Evolutionary conservation across 495 filamentous ascomycete genomes (phyloP), one percentile per base, ranked within the genome.

Genomic region (Penicillium goetzii): DNA sequence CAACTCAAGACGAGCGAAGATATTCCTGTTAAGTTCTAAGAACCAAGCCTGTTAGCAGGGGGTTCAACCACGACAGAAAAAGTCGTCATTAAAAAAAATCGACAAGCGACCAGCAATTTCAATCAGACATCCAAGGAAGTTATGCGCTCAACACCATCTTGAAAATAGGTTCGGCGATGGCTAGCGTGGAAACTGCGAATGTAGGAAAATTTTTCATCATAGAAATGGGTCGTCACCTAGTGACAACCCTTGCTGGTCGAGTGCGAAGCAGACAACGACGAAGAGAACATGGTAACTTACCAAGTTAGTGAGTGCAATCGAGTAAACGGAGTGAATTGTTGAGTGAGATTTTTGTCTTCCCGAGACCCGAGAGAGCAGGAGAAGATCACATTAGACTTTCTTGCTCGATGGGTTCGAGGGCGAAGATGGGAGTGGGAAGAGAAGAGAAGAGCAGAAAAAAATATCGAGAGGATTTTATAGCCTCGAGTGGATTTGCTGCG

Each of bases 181-280:
- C 80, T 81, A 78, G 78, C 78, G 80, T 82, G 78, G 76, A 82
- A 82, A 80, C 80, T 82, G 80, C 80, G 80, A 82, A 82, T 81
- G 78, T 79, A 75, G 80, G 73, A 80, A 75, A 65, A 54, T 32
- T 77, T 82, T 81, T 82, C 78, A 82, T 82, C 80, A 80, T 81
- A 65, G 62, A 71, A 68, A 59, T 67, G 69, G 72, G 32, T 14
- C 33, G 32, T 33, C 30, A 19, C 28, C 7, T 1, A 4, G 19
- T n/a, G 14, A 55, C 19, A 7, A 21, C 52, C 32, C 30, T 55
- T 62, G 52, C 45, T 60, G 70, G 67, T 63, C 53, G 59, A 68
- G 68, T 64, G 69, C 60, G 59, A 53, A 34, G 33, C n/a, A 54
- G 38, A 43, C n/a, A 36, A 28, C 26, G 26, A 60, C 45, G 51